phyloP scores from a whole-genome alignment of 805 yeast species.

The Kazachstania taianensis region DNA sequence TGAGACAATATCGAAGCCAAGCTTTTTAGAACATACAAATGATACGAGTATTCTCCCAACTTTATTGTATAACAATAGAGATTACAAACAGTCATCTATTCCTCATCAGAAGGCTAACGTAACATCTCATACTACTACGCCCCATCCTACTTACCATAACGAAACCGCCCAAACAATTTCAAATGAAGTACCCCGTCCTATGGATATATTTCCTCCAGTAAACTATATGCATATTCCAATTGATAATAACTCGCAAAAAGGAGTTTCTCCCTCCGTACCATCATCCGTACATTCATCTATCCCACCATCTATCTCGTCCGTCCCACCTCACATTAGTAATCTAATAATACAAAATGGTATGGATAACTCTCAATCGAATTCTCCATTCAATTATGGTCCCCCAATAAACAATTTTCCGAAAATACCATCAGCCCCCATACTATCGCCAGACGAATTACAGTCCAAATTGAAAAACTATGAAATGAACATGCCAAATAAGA shows the following conservation, averaged over 20 bases:
- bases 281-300: too few relatives aligned
- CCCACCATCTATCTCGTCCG: too few relatives aligned
- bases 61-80: too few relatives aligned
- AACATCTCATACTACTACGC: background rate
- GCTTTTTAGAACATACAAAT: background rate
- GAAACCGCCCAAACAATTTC: too few relatives aligned
- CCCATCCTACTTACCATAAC: background rate
- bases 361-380: background rate
- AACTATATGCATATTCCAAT: too few relatives aligned
- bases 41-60: background rate
- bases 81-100: background rate
- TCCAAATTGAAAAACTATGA: slow-evolving; percentile 1
- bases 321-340: too few relatives aligned
- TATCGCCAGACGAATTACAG: slow-evolving; percentile 9
- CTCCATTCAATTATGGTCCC: slow-evolving; percentile 1
- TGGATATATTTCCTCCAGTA: too few relatives aligned
- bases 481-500: background rate
- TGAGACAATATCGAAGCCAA: slow-evolving; percentile 4
- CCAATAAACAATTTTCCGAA: slow-evolving; percentile 12
- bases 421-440: slow-evolving; percentile 12
- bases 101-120: background rate
- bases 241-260: too few relatives aligned
- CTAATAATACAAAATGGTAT: too few relatives aligned
- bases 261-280: too few relatives aligned
- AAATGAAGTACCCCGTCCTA: too few relatives aligned